Evolutionary conservation across 768 basidiomycete species (phyloP).

Genomic region (Leucocoprinus leucothites): DNA sequence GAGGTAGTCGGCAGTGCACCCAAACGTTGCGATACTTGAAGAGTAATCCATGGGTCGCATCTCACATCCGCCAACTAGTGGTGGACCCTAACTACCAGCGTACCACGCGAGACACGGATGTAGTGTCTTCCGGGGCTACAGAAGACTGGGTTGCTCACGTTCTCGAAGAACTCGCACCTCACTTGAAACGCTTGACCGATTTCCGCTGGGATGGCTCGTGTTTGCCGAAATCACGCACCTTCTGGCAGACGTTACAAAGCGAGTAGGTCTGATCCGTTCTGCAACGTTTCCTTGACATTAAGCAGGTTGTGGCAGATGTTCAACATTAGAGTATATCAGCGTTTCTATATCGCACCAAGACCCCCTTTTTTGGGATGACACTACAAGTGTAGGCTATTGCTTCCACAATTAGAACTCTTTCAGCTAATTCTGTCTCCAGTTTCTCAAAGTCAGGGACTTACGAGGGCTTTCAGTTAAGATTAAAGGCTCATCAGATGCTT

Average conservation of each 20-base stretch:
- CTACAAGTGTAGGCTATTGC: neutral
- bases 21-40: neutral
- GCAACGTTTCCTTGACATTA: neutral
- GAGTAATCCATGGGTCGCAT: neutral
- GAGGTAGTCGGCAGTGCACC: neutral
- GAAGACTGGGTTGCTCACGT: neutral
- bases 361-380: conserved; percentile 2
- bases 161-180: neutral
- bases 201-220: conserved; percentile 4
- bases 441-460: neutral
- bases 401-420: neutral
- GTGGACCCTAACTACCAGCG: neutral
- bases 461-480: conserved; percentile 1
- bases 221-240: neutral
- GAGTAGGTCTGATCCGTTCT: neutral
- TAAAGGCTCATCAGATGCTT: neutral
- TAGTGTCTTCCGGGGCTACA: neutral
- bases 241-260: conserved; percentile 1
- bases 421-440: neutral
- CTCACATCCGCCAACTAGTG: neutral
- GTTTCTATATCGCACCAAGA: conserved; percentile 1
- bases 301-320: neutral
- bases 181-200: neutral
- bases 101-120: neutral
- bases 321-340: neutral